These are phyloP conservation scores for Camellia sinensis DNA, from an alignment of 148 eudicot genomes.

Conservation along the genomic window DNA sequence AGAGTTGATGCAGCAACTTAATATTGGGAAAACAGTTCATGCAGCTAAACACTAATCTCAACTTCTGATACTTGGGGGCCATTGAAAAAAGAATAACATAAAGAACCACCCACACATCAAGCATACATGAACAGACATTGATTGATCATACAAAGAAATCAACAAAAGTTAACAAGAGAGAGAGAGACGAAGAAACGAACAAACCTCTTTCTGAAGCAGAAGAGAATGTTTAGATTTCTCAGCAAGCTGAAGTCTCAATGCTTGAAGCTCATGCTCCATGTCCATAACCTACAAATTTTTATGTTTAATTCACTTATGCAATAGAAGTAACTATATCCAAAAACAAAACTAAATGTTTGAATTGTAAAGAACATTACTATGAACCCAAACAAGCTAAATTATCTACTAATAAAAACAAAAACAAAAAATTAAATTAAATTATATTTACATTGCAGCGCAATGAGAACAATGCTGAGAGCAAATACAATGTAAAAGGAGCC, in stretches of 20 bases:
- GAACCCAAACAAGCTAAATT: not conserved
- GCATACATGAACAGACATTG: not conserved
- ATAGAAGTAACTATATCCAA: not conserved
- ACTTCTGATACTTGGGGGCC: not conserved
- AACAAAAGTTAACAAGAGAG: not conserved
- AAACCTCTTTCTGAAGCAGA: slow-evolving; percentile 91
- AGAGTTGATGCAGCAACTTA: no score
- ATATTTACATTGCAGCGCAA: not conserved
- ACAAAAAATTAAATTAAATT: not conserved
- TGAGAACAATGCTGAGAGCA: not conserved
- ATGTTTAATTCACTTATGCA: not conserved
- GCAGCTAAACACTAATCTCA: not conserved
- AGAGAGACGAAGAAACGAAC: not conserved
- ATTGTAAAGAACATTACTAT: not conserved
- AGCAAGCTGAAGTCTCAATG: slow-evolving; percentile 76
- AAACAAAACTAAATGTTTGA: not conserved
- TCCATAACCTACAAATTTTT: slow-evolving; percentile 85
- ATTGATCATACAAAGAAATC: not conserved
- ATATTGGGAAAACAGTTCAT: not conserved
- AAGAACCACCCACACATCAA: not conserved
- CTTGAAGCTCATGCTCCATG: slow-evolving; percentile 97
- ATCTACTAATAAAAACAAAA: not conserved
- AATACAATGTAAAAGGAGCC: not conserved
- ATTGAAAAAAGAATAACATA: not conserved
- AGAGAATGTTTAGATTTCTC: slow-evolving; percentile 87